Evolutionary conservation across 2,329 filamentous ascomycete species (phyloP), one percentile per base, ranked within the genome.

Genomic region (Phyllosticta citrichinensis): DNA sequence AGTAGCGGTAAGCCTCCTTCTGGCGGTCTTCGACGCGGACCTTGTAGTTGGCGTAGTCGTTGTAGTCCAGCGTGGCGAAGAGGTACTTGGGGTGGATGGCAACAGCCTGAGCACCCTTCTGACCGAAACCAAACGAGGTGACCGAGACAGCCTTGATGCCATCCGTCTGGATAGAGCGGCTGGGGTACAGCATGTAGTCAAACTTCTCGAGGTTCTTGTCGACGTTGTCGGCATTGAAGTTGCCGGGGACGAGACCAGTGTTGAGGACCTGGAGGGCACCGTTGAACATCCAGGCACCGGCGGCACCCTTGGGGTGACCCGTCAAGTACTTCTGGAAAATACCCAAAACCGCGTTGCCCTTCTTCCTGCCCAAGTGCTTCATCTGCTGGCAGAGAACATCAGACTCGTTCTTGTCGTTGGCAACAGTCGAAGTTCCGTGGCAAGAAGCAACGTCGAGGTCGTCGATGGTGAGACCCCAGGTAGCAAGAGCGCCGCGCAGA

Each of bases 261-360:
- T 97, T 96, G 69, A 99, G 84, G 54, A 97, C 91, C 76, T 99
- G 94, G 74, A 99, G 80, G 75, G 90, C 94, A 66, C 94, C 94
- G 81, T 99, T 99, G 83, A 99, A 87, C 94, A 99, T 99, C 92
- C 94, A 99, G 56, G 93, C 94, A 81, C 94, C 94, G 63, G 94
- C 94, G 70, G 94, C 93, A 87, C 94, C 94, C 86, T 99, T 99
- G 70, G 94, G 94, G 75, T 99, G 94, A 76, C 94, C 94, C 60
- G 95, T 99, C 64, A 99, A 86, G 76, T 95, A 97, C 79, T 99
- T 99, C 79, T 99, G 94, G 88, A 97, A 99, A 74, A 99, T 92
- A 80, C 92, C 94, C 66, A 97, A 78, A 14, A 99, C 81, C 33
- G 94, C 92, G 71, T 99, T 99, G 70, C 95, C 94, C 86, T 97